A percentile compares a stretch with the other conserved stretches of the same genome.
These are phyloP conservation scores for Flaveria robusta DNA, from an alignment of 129 eudicot species.

Conservation along the genomic window DNA sequence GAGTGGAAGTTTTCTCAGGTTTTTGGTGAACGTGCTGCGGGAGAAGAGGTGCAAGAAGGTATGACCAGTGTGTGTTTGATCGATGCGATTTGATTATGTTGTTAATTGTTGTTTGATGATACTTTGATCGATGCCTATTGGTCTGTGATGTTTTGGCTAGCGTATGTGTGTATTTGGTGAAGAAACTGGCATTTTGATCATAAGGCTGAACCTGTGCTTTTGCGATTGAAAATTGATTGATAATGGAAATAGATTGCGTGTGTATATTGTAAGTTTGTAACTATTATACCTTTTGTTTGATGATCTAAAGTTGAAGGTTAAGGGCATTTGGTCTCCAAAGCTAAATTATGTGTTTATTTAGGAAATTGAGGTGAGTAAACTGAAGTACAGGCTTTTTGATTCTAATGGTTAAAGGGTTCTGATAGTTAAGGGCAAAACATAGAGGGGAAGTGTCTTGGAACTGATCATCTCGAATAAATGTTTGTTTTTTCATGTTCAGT, in stretches of 20 bases:
- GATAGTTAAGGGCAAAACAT: background rate
- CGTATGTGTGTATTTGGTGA: background rate
- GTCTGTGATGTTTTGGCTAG: background rate
- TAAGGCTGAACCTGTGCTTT: background rate
- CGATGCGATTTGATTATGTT: background rate
- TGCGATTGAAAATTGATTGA: conserved; percentile 7
- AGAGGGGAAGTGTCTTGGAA: background rate
- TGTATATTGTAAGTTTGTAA: conserved; percentile 12
- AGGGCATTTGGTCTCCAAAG: conserved; percentile 9
- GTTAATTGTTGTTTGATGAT: background rate
- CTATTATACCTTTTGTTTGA: conserved; percentile 14
- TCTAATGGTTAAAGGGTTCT: background rate
- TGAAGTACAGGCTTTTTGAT: background rate
- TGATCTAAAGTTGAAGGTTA: conserved; percentile 7
- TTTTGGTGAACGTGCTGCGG: conserved; percentile 56
- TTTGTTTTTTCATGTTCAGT: conserved; percentile 4
- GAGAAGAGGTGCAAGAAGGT: conserved; percentile 66
- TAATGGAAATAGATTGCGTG: background rate
- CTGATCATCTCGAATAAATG: background rate
- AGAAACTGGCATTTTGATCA: background rate
- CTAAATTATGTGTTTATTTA: background rate
- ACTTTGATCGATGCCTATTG: background rate
- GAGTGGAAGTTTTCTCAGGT: conserved; percentile 66
- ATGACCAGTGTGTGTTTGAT: background rate
- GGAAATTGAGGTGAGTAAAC: conserved; percentile 11